Base-by-base conservation (phyloP, 306 rosid genomes). In the Inga laurina region DNA sequence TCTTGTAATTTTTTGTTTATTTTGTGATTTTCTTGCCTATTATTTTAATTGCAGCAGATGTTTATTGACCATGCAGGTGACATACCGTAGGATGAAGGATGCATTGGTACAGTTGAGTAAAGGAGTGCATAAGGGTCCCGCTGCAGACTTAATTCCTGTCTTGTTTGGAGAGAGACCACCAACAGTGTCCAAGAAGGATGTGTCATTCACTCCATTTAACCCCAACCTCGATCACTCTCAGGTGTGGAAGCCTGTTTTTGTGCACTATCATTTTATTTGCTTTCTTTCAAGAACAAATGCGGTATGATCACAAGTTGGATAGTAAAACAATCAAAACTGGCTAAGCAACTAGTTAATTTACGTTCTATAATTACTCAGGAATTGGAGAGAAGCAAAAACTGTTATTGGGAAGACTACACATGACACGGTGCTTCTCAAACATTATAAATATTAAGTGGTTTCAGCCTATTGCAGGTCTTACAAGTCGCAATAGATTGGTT, bases 121-220 rank as follows among this genome's bases (percentile, higher is more conserved):
- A 89, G 98, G 98, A 81, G 91, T 95, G 76, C 98, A 92, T 27
- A 95, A 81, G 88, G 99, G 99, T 74, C 99, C 99, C 52, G 98
- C 98, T 22, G 82, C 98, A 81, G 99, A 95, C 84, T 89, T 95
- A 75, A 79, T 95, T 74, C 94, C 93, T 65, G 89, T 92, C 81
- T 88, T 95, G 87, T 95, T 95, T 82, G 97, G 99, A 89, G 97
- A 95, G 86, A 93, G 90, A 79, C 83, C 79, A 32, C 99, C 99
- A 41, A 85, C 94, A 61, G 82, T 95, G 87, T 77, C 96, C 84
- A 93, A 93, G 90, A 95, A 90, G 89, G 93, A 89, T 83, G 88
- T 89, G 72, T 82, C 85, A 57, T 95, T 92, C 87, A 85, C 90
- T 62, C 90, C 91, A 77, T 79, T 91, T 81, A 95, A 95, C 88